Conservation (phyloP, 2,329 filamentous ascomycete genomes). For the Aspergillus sp. region DNA sequence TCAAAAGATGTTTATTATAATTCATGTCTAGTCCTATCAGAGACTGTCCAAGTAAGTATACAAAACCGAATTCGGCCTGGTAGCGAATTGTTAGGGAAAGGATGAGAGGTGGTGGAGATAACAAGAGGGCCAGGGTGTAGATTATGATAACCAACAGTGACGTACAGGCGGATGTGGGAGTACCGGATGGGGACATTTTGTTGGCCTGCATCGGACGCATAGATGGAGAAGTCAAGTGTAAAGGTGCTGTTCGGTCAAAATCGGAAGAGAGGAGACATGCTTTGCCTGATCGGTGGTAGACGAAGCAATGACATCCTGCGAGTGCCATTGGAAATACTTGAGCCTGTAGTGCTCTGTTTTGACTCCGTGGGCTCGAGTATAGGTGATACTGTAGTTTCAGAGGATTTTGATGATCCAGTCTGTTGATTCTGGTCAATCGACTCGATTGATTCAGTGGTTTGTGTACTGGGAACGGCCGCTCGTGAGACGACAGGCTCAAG, state of each 20-base stretch:
- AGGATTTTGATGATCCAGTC: not conserved
- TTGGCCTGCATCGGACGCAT: not conserved
- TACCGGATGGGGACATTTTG: not conserved
- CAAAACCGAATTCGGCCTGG: not conserved
- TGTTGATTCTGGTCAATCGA: not conserved
- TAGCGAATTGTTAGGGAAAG: not conserved
- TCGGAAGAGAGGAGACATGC: conserved; percentile 21
- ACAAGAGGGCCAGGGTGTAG: not conserved
- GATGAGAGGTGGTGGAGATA: not conserved
- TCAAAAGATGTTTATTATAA: not conserved
- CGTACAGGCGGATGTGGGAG: not conserved
- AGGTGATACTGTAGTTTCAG: not conserved
- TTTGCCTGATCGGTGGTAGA: conserved; percentile 22
- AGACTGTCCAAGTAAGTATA: conserved; percentile 6
- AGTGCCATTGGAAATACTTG: not conserved
- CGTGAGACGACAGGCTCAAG: conserved; percentile 16
- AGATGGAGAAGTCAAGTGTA: not conserved
- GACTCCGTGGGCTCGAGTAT: not conserved
- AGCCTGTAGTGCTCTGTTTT: not conserved
- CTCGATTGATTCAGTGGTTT: not conserved
- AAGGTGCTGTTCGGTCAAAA: conserved; percentile 9
- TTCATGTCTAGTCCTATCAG: not conserved
- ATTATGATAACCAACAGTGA: not conserved
- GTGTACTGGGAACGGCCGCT: conserved; percentile 12
- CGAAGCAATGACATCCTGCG: conserved; percentile 14